Evolutionary conservation across 192 early-diverging fungal species (phyloP), one percentile per base, ranked within the genome.

Genomic region (Powellomyces hirtus): DNA sequence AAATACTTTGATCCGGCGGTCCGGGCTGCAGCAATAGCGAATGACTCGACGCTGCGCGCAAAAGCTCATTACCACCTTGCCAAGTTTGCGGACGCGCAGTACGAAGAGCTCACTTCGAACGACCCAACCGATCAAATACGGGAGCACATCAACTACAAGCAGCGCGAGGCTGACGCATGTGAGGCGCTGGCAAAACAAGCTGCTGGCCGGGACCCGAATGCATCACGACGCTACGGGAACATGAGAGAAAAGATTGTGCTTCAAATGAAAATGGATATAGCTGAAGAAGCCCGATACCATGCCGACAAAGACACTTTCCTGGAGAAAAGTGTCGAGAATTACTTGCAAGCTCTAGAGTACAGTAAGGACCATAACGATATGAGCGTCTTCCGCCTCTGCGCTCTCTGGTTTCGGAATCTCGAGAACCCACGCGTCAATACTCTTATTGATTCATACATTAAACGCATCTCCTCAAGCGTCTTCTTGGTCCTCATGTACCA

Each of bases 321-420:
- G 62, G 16, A 62, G 20, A 45, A 71, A 55, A 60, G 49, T 27
- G 64, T 82, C 33, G 75, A 79, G 44, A 82, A 74, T 49, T 84
- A 82, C 45, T 33, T 82, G 37, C 10, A 74, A 13, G 72, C 68
- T 18, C 44, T 84, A 31, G 35, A 65, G 34, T 57, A 68, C 46
- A 74, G 74, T 2, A 38, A 71, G 20, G 29, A n/a, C 14, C 66
- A 81, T 42, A 64, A 29, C 18, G 82, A 81, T 52, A 44, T 77
- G 24, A 60, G 62, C 34, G 82, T 82, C 22, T 84, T 84, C 58
- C 62, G 79, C 38, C 38, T 84, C 6, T 75, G 71, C 42, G 64
- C 80, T 6, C 56, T 84, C 6, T 84, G 82, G 82, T 77, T 84
- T 57, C 76, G 72, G 0, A 82, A 84, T 36, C 14, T 59, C 16